Conservation (phyloP, 768 basidiomycete species). For the Dendrothele bispora region DNA sequence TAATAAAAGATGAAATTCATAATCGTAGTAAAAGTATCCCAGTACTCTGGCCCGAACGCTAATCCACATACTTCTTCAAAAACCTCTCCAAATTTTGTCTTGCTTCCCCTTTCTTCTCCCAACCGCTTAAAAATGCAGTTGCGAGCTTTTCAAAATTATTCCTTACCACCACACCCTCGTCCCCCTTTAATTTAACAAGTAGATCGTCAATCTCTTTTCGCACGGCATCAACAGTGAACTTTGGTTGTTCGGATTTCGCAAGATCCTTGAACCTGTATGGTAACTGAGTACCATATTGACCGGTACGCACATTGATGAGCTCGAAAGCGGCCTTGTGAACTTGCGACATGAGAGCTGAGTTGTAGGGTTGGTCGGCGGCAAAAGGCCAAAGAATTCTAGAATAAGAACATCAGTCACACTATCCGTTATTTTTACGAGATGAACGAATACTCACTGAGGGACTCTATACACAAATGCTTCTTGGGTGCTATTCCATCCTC, state of each 20-base stretch:
- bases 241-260: not conserved
- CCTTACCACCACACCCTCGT: conserved; percentile 1
- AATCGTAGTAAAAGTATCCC: no score
- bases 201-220: not conserved
- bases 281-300: not conserved
- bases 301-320: conserved; percentile 5
- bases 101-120: no score
- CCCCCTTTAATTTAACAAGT: not conserved
- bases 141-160: conserved; percentile 1
- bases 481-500: conserved; percentile 8
- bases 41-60: no score
- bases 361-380: conserved; percentile 2
- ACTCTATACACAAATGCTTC: conserved; percentile 1
- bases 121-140: no score
- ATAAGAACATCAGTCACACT: no score
- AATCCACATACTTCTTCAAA: no score
- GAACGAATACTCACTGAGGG: conserved; percentile 1
- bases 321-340: conserved; percentile 6
- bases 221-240: conserved; percentile 4
- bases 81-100: no score
- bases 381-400: conserved; percentile 8
- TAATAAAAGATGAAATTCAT: no score
- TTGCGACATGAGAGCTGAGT: not conserved
- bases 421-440: no score
- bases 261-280: not conserved